Percentiles rank a stretch among this genome's conserved stretches.
These are phyloP conservation scores for Cystobasidiaceae sp. DNA, from an alignment of 1,284 basidiomycete genomes.

Conservation along the genomic window DNA sequence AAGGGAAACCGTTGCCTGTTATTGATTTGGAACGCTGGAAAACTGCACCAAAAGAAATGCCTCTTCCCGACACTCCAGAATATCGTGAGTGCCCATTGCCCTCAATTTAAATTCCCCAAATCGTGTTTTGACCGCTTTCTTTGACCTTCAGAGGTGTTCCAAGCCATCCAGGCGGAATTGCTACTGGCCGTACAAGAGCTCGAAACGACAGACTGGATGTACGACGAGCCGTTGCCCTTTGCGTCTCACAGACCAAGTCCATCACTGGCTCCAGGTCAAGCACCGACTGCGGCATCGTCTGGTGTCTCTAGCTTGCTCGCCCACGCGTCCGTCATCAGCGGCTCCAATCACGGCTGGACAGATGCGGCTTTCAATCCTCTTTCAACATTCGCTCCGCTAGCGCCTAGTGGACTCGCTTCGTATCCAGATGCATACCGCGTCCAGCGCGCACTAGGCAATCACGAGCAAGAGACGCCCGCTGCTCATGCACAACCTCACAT, in stretches of 20 bases:
- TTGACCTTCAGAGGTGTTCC: conserved; percentile 5
- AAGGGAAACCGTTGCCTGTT: conserved; percentile 1
- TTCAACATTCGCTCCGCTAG: conserved; percentile 20
- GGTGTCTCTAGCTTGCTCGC: neutral
- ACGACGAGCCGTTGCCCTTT: conserved; percentile 17
- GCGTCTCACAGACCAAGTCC: neutral
- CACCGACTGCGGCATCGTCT: neutral
- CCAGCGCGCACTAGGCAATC: conserved; percentile 7
- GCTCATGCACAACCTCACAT: too few relatives aligned
- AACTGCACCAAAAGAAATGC: neutral
- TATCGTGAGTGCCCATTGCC: neutral
- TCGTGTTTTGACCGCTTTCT: neutral
- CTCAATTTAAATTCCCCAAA: too few relatives aligned
- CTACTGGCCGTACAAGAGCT: conserved; percentile 17
- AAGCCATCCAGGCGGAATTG: conserved; percentile 17
- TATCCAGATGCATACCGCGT: conserved; percentile 22
- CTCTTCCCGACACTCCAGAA: conserved; percentile 4
- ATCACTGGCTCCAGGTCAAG: too few relatives aligned
- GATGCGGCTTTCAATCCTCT: conserved; percentile 28
- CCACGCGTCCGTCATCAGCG: too few relatives aligned
- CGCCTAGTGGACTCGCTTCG: conserved; percentile 10
- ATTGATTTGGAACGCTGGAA: conserved; percentile 26
- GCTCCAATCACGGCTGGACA: neutral
- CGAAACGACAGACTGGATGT: conserved; percentile 27
- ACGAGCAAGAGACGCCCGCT: too few relatives aligned